Percentiles rank a stretch among this genome's conserved stretches.
These are phyloP conservation scores for Alternaria ethzedia DNA, from an alignment of 2,329 filamentous ascomycete genomes.

Conservation along the genomic window DNA sequence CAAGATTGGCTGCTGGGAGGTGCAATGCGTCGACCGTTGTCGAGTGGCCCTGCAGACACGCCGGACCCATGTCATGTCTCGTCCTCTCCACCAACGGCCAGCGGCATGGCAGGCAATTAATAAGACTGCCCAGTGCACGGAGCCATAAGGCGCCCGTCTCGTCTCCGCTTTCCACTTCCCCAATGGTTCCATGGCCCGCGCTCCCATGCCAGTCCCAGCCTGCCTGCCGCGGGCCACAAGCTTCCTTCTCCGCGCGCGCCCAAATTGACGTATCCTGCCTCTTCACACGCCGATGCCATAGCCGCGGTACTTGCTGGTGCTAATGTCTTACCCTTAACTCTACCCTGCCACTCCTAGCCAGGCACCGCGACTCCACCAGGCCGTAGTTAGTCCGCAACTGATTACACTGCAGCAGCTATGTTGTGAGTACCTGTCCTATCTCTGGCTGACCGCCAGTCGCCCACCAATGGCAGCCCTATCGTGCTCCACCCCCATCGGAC, in stretches of 20 bases:
- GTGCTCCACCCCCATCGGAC: conserved; percentile 21
- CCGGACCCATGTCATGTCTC: background rate
- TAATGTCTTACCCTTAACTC: conserved; percentile 8
- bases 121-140: conserved; percentile 5
- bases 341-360: conserved; percentile 21
- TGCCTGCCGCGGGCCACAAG: conserved; percentile 1
- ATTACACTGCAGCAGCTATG: conserved; percentile 41
- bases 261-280: conserved; percentile 3
- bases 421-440: conserved; percentile 39
- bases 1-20: conserved; percentile 6
- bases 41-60: background rate
- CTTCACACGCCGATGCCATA: background rate
- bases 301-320: background rate
- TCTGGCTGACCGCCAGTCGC: conserved; percentile 16
- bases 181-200: conserved; percentile 18
- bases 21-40: background rate
- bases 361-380: conserved; percentile 7
- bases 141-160: conserved; percentile 8
- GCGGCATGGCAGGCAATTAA: background rate
- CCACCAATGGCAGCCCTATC: conserved; percentile 35
- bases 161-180: conserved; percentile 19
- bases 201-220: conserved; percentile 1
- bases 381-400: conserved; percentile 15
- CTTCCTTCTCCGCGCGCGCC: conserved; percentile 6
- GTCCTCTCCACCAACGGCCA: background rate